Conservation (phyloP, 2,329 filamentous ascomycete species). For the Neonectria coccinea region DNA sequence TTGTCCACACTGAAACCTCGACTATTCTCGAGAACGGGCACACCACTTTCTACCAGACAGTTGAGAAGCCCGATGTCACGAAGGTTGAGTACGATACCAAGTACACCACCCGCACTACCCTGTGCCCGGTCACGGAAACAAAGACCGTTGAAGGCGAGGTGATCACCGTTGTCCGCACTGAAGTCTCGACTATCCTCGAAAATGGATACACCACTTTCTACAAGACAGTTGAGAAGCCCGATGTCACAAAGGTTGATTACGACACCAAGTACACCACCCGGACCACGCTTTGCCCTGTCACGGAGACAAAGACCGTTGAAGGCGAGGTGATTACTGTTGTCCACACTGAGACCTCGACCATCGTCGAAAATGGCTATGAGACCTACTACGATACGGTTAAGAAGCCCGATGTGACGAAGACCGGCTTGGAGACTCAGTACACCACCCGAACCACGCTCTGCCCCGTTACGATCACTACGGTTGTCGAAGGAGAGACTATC, state of each 20-base stretch:
- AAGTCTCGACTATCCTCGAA: slow-evolving; percentile 46
- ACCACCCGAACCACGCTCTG: slow-evolving; percentile 57
- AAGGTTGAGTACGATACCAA: slow-evolving; percentile 49
- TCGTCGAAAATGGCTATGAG: no score
- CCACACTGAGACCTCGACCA: no score
- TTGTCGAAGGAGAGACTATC: slow-evolving; percentile 49
- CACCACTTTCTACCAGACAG: no score
- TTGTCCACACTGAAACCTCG: no score
- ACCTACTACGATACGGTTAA: no score
- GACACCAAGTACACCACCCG: slow-evolving; percentile 54
- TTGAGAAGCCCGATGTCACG: slow-evolving; percentile 48
- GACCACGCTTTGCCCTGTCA: slow-evolving; percentile 50
- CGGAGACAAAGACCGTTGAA: no score
- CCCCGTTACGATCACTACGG: slow-evolving; percentile 53
- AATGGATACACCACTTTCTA: slow-evolving; percentile 40
- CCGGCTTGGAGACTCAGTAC: slow-evolving; percentile 36
- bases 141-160: slow-evolving; percentile 56
- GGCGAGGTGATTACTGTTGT: no score
- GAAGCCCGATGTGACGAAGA: slow-evolving; percentile 50
- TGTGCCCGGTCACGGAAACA: slow-evolving; percentile 48
- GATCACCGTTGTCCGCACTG: slow-evolving; percentile 53
- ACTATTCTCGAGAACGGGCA: no score
- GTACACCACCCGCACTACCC: slow-evolving; percentile 57
- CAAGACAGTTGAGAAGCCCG: slow-evolving; percentile 39
- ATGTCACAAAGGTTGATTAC: slow-evolving; percentile 45